These are phyloP conservation scores for Aphanomyces cochlioides DNA, from an alignment of 352 stramenopile species.

Conservation along the genomic window DNA sequence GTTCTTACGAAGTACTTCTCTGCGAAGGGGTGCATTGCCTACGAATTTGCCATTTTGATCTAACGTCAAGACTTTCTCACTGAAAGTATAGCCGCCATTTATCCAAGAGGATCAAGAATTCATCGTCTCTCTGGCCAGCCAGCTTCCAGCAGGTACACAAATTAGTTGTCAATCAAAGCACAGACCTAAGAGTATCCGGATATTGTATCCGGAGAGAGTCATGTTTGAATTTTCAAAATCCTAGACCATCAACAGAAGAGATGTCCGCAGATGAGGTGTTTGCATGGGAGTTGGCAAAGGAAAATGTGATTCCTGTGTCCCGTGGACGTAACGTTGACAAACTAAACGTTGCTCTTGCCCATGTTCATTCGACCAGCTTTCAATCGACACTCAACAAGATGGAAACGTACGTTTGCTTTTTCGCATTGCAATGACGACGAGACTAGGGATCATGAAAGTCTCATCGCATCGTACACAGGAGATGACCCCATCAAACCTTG, in stretches of 20 bases:
- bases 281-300: conserved; percentile 82
- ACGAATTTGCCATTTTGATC: no score
- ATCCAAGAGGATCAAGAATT: no score
- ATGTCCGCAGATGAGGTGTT: conserved; percentile 40
- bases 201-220: no score
- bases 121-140: no score
- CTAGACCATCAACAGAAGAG: background rate
- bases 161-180: no score
- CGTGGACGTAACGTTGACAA: conserved; percentile 71
- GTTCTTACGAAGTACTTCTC: no score
- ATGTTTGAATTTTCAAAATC: no score
- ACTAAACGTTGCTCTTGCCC: conserved; percentile 64
- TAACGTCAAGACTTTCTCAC: no score
- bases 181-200: no score
- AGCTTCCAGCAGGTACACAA: no score
- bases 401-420: conserved; percentile 40
- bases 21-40: no score
- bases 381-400: conserved; percentile 55
- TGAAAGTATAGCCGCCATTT: no score
- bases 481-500: conserved; percentile 66
- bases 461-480: conserved; percentile 3
- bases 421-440: background rate
- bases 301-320: conserved; percentile 85
- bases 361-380: conserved; percentile 57
- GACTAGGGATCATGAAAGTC: background rate